A percentile compares a stretch with the other conserved stretches of the same genome.
Evolutionary conservation across 495 filamentous ascomycete genomes (phyloP).

Genomic region (Glonium stellatum): DNA sequence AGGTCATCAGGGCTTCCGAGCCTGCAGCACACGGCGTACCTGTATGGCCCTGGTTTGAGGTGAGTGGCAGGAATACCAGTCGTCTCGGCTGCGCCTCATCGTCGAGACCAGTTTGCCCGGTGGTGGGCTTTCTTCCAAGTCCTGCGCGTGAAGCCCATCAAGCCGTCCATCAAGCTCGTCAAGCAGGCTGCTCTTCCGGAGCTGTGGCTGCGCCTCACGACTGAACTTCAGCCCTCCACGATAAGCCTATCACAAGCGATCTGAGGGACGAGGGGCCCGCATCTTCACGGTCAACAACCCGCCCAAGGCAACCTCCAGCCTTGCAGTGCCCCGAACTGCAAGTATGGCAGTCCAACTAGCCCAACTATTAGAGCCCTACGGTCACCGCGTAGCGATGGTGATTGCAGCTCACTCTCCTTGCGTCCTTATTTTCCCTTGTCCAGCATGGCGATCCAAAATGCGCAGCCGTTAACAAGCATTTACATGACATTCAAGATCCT

Average conservation of each 20-base stretch:
- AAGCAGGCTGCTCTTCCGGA: background rate
- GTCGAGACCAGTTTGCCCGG: background rate
- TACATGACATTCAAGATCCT: slow-evolving; percentile 25
- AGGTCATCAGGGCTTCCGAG: background rate
- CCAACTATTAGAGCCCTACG: slow-evolving; percentile 4
- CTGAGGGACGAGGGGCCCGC: background rate
- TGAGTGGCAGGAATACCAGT: background rate
- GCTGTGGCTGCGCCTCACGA: background rate
- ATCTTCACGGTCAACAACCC: slow-evolving; percentile 3
- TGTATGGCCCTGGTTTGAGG: slow-evolving; percentile 1
- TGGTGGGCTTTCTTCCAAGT: background rate
- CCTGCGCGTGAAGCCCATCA: background rate
- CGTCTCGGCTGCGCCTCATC: background rate
- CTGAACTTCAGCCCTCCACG: background rate
- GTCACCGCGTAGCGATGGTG: slow-evolving; percentile 2
- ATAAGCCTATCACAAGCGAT: slow-evolving; percentile 1
- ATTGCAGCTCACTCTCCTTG: slow-evolving; percentile 8
- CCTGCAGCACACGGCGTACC: background rate
- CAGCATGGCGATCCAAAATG: slow-evolving; percentile 22
- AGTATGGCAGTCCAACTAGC: background rate
- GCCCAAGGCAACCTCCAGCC: slow-evolving; percentile 11
- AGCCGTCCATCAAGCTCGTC: too few relatives aligned
- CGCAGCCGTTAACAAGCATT: slow-evolving; percentile 11
- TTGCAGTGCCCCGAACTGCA: slow-evolving; percentile 13
- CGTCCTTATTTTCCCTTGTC: slow-evolving; percentile 1